Base-by-base conservation (phyloP, 768 basidiomycete species). In the Boletus huronensis region DNA sequence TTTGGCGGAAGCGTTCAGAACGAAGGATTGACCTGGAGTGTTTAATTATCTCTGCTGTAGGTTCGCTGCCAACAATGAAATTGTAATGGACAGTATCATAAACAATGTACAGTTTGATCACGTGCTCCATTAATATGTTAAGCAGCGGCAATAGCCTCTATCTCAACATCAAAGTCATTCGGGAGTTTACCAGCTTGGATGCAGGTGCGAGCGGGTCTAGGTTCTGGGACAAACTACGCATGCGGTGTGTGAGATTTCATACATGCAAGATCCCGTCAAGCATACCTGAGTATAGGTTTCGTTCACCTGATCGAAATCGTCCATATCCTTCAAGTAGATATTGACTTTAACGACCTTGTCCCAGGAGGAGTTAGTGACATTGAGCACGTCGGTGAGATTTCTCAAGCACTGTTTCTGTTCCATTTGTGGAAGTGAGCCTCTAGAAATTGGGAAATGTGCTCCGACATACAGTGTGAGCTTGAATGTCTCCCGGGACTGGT, bases 161-260 rank as follows among this genome's bases (percentile, higher is more conserved):
- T 83, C 74, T 91, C 88, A 40, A 88, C 77, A 59, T 86, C 79
- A 6, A 88, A 86, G 55, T 87, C 85, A 60, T 77, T 76, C 0
- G 87, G 87, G 34, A 90, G 74, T 58, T 79, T 79, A 8, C 79
- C 84, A 13, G 83, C 85, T 72, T 90, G 87, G 58, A 92, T 87
- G 67, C 84, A 87, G 9, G 86, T 87, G 51, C 88, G 73, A 8
- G 88, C 82, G 11, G 89, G 90, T 72, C 88, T 88, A 16, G 80
- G 81, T 31, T 66, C 71, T 0, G 81, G 81, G 28, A 81, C 62
- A 9, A 80, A 55, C 79, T 81, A 41, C 14, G 16, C 19, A 35
- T 19, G 16, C 23, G 11, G 16, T 42, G 38, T 28, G 28, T 59
- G 26, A 45, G 50, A 41, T 19, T 17, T 26, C 25, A 28, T 19